These are phyloP conservation scores for Dioscorea cayenensis DNA, from an alignment of 116 monocot species.

Conservation along the genomic window DNA sequence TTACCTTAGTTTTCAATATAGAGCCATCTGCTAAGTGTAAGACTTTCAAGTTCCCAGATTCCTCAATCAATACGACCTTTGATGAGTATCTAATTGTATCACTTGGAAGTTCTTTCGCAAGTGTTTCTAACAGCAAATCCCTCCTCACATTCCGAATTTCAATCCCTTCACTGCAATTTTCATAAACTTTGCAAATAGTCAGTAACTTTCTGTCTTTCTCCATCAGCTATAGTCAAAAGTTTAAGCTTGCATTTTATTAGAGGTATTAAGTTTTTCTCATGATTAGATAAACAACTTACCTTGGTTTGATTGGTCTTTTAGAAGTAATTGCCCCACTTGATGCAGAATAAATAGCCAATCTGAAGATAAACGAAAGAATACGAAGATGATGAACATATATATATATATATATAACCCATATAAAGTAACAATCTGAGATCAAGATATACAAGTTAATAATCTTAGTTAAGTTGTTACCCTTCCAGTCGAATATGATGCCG, in stretches of 20 bases:
- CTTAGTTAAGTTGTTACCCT: neutral
- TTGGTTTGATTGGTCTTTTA: neutral
- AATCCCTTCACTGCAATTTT: slow-evolving; percentile 25
- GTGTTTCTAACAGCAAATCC: slow-evolving; percentile 41
- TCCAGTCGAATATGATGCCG: neutral
- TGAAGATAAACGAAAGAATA: neutral
- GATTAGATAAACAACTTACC: neutral
- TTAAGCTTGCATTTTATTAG: no score
- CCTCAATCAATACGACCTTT: slow-evolving; percentile 56
- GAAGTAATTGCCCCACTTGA: slow-evolving; percentile 12
- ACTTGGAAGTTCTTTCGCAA: slow-evolving; percentile 41
- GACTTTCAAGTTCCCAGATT: slow-evolving; percentile 29
- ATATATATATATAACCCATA: no score
- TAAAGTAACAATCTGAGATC: no score
- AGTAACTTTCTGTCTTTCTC: neutral
- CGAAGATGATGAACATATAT: neutral
- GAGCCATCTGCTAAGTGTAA: slow-evolving; percentile 57
- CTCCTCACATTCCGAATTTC: slow-evolving; percentile 62
- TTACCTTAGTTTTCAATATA: slow-evolving; percentile 52
- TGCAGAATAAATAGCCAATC: slow-evolving; percentile 15
- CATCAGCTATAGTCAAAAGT: no score
- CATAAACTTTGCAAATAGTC: neutral
- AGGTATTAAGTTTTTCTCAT: no score
- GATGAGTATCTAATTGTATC: slow-evolving; percentile 57
- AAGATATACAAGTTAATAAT: neutral